Percentiles rank a stretch among this genome's conserved stretches.
These are phyloP conservation scores for Coprinopsis cinerea DNA, from an alignment of 768 basidiomycete genomes.

Conservation along the genomic window DNA sequence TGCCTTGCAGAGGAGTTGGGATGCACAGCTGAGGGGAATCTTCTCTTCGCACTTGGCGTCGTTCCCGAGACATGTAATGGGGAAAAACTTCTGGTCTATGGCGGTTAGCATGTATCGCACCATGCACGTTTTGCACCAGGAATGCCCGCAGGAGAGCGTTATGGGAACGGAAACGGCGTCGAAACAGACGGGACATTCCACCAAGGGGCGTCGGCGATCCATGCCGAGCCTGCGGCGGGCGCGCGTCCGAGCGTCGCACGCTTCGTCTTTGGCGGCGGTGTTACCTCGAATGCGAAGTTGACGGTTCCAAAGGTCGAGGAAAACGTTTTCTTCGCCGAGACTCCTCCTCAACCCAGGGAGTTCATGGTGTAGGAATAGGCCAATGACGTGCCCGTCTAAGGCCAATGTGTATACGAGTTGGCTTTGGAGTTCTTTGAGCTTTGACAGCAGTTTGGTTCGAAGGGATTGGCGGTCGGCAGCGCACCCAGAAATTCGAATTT, in stretches of 20 bases:
- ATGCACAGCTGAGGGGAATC: slow-evolving; percentile 51
- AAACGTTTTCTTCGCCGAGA: slow-evolving; percentile 54
- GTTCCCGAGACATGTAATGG: slow-evolving; percentile 66
- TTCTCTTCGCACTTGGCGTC: slow-evolving; percentile 49
- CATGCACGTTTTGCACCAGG: slow-evolving; percentile 63
- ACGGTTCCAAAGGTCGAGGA: slow-evolving; percentile 38
- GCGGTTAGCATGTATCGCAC: slow-evolving; percentile 52
- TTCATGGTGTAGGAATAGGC: slow-evolving; percentile 40
- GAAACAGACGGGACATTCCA: slow-evolving; percentile 66
- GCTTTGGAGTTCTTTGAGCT: slow-evolving; percentile 37
- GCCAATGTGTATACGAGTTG: slow-evolving; percentile 40
- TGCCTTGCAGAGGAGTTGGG: slow-evolving; percentile 39
- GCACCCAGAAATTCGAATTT: slow-evolving; percentile 51
- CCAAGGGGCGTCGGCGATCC: slow-evolving; percentile 3
- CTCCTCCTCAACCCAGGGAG: slow-evolving; percentile 39
- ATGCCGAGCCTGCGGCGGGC: slow-evolving; percentile 22
- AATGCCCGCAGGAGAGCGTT: slow-evolving; percentile 57
- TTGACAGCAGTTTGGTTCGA: slow-evolving; percentile 39
- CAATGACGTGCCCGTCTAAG: slow-evolving; percentile 40
- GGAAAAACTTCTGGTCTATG: slow-evolving; percentile 54
- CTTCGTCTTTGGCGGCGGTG: slow-evolving; percentile 35
- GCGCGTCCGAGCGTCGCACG: slow-evolving; percentile 34
- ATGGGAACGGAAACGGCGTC: slow-evolving; percentile 46
- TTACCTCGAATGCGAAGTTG: slow-evolving; percentile 53
- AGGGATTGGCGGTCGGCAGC: slow-evolving; percentile 33